phyloP scores from a whole-genome alignment of 2,329 filamentous ascomycete species.

The Aspergillus carbonarius region DNA sequence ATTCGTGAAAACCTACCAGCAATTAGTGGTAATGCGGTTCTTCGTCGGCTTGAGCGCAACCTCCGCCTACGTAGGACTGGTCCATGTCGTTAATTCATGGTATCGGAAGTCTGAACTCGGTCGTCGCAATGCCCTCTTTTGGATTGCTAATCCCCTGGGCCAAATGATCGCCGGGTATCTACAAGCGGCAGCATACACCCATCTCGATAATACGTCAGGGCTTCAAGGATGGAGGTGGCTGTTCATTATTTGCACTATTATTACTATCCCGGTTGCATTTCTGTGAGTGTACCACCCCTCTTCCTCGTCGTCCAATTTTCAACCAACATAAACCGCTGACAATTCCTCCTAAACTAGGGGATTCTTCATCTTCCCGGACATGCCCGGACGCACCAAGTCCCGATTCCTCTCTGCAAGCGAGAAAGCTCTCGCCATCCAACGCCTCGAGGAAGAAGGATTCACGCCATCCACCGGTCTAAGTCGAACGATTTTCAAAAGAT shows the following conservation, averaged over 20 bases:
- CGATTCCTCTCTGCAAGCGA: too few species aligned
- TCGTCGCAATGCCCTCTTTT: too few species aligned
- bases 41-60: slow-evolving; percentile 13
- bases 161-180: slow-evolving; percentile 26
- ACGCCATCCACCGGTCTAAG: too few species aligned
- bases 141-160: slow-evolving; percentile 26
- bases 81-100: not conserved
- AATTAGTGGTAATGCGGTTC: not conserved
- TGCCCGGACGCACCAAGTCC: too few species aligned
- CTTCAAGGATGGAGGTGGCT: slow-evolving; percentile 19
- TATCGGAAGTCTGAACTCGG: too few species aligned
- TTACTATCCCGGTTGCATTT: slow-evolving; percentile 1
- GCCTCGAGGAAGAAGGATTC: too few species aligned
- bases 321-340: too few species aligned
- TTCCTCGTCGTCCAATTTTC: too few species aligned
- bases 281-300: not conserved
- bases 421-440: too few species aligned
- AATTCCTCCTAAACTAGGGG: too few species aligned
- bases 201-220: slow-evolving; percentile 26
- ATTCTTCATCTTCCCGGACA: too few species aligned
- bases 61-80: slow-evolving; percentile 4
- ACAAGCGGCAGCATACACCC: slow-evolving; percentile 30
- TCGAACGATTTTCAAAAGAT: too few species aligned
- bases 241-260: not conserved
- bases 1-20: not conserved